These are phyloP conservation scores for Diplodia intermedia DNA, from an alignment of 2,329 filamentous ascomycete genomes.

Conservation along the genomic window DNA sequence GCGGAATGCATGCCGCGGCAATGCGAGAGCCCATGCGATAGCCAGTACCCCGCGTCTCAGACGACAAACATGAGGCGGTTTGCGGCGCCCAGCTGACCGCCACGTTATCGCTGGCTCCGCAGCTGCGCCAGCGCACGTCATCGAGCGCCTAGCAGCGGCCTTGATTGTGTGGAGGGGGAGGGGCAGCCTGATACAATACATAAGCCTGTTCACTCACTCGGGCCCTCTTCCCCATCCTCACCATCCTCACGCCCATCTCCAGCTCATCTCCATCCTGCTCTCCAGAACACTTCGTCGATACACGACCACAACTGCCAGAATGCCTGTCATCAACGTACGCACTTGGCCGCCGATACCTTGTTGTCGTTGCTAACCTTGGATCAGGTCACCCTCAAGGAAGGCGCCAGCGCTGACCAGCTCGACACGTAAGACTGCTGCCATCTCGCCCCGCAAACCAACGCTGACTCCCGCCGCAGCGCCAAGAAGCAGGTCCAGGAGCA, in stretches of 20 bases:
- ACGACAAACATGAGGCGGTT: slow-evolving; percentile 13
- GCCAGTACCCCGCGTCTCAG: slow-evolving; percentile 10
- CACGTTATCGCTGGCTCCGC: slow-evolving; percentile 32
- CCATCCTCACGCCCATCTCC: not conserved
- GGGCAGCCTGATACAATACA: slow-evolving; percentile 27
- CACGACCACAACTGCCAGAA: slow-evolving; percentile 36
- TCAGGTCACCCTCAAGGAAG: slow-evolving; percentile 81
- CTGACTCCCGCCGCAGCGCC: slow-evolving; percentile 59
- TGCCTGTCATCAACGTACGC: slow-evolving; percentile 49
- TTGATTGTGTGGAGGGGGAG: slow-evolving; percentile 31
- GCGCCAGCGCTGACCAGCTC: slow-evolving; percentile 70
- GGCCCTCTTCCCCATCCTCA: slow-evolving; percentile 10
- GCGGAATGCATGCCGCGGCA: not conserved
- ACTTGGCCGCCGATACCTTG: not conserved
- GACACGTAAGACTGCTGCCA: slow-evolving; percentile 61
- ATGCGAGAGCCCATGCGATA: slow-evolving; percentile 16
- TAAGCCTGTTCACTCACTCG: slow-evolving; percentile 29
- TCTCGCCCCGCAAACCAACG: not conserved
- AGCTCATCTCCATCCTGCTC: slow-evolving; percentile 24
- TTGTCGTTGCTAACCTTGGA: slow-evolving; percentile 33
- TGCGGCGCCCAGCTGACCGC: slow-evolving; percentile 31
- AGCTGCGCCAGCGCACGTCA: slow-evolving; percentile 34
- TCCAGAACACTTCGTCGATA: slow-evolving; percentile 21
- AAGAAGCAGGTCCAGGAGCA: slow-evolving; percentile 77
- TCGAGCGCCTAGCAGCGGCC: slow-evolving; percentile 33